Percentiles rank a stretch among this genome's conserved stretches.
phyloP scores from a whole-genome alignment of 2,329 filamentous ascomycete genomes.

The Phialophora expanda region DNA sequence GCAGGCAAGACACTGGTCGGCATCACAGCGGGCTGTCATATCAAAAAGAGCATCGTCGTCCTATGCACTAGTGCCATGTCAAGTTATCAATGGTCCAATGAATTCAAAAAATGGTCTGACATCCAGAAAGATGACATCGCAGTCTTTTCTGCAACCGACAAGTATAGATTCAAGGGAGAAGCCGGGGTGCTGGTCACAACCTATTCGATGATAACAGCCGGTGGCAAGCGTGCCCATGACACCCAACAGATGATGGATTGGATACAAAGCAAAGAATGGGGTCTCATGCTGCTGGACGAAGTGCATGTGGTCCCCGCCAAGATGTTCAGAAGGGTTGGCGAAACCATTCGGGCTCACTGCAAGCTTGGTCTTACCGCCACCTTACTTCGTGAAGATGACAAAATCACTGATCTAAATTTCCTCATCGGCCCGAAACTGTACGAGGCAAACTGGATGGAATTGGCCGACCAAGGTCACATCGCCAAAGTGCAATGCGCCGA shows the following conservation, averaged over 20 bases:
- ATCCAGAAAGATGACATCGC: conserved; percentile 92
- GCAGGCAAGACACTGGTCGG: conserved; percentile 97
- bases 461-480: conserved; percentile 95
- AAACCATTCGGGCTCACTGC: conserved; percentile 89
- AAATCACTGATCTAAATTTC: conserved; percentile 97
- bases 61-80: conserved; percentile 98
- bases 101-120: conserved; percentile 99
- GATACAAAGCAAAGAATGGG: conserved; percentile 87
- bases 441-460: conserved; percentile 99
- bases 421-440: conserved; percentile 96
- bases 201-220: conserved; percentile 94
- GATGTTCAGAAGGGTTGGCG: conserved; percentile 94
- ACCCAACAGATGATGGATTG: conserved; percentile 98
- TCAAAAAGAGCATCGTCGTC: conserved; percentile 95
- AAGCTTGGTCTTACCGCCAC: conserved; percentile 96
- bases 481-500: conserved; percentile 97
- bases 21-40: conserved; percentile 97
- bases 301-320: conserved; percentile 97
- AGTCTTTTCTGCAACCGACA: conserved; percentile 92
- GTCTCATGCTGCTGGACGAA: conserved; percentile 94
- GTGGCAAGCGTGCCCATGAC: conserved; percentile 81
- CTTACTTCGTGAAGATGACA: conserved; percentile 93
- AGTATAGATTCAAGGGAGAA: conserved; percentile 81
- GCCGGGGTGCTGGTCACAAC: conserved; percentile 97
- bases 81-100: conserved; percentile 92